Evolutionary conservation across 2,329 filamentous ascomycete genomes (phyloP), one percentile per base, ranked within the genome.

Genomic region (Ophiocordyceps camponoti-leonardi): DNA sequence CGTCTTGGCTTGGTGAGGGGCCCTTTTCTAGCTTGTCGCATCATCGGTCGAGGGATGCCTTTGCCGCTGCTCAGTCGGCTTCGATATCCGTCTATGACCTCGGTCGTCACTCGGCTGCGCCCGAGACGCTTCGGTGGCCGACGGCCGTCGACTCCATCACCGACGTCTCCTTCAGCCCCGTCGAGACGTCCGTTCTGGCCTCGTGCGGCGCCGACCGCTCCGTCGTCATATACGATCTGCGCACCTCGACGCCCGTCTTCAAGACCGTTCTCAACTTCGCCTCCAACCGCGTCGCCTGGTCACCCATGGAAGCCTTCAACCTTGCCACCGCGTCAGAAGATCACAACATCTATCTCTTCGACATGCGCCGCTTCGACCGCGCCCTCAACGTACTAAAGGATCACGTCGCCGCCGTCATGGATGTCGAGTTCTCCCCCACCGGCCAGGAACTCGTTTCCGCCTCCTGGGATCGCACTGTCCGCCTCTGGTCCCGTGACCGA

Each of bases 221-320:
- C 26, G 67, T 98, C 49, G 81, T 95, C 40, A 74, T 98, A 49
- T 96, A 95, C 64, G 92, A 98, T 59, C 72, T 96, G 42, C 80
- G 92, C 44, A 94, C 90, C 13, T 82, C 80, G 6, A 85, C 81
- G 35, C 85, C 92, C 12, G 70, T 96, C 18, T 75, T 83, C 50
- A 88, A 88, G 58, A 81, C 84, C 1, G 73, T 87, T 13, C 75
- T 96, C 52, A 84, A 77, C 45, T 82, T 98, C 53, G 79, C 87
- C 35, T 83, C 78, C 48, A 95, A 94, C 66, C 75, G 80, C 43
- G 73, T 95, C 45, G 74, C 83, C 41, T 98, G 90, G 86, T 95
- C 95, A 53, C 92, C 92, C 0, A 92, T 95, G 81, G 88, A 94
- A 62, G 84, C 87, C 8, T 94, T 94, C 71, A 94, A 96, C 66